A percentile compares a stretch with the other conserved stretches of the same genome.
These are phyloP conservation scores for Flueggea neowawraea DNA, from an alignment of 441 rosid genomes.

Conservation along the genomic window DNA sequence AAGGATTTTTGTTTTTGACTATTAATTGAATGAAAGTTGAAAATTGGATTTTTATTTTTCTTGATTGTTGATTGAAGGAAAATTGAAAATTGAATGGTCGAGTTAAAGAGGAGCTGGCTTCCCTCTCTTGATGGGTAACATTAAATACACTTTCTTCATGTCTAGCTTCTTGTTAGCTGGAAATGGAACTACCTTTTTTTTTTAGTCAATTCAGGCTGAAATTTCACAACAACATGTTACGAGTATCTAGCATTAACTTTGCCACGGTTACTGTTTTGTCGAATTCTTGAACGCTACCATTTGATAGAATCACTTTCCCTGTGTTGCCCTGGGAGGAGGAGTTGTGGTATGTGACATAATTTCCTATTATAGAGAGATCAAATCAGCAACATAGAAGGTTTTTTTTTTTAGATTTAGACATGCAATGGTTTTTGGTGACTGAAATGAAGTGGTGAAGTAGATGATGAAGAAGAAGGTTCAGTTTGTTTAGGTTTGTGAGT, in stretches of 20 bases:
- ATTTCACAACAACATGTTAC: conserved; percentile 73
- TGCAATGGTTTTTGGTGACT: too few species aligned
- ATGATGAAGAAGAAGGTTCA: too few species aligned
- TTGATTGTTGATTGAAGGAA: too few species aligned
- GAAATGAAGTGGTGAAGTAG: background rate
- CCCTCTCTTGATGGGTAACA: conserved; percentile 64
- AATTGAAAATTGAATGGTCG: too few species aligned
- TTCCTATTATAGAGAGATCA: conserved; percentile 42
- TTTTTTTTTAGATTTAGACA: too few species aligned
- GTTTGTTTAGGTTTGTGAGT: too few species aligned
- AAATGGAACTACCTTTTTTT: conserved; percentile 55
- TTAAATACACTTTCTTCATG: conserved; percentile 48
- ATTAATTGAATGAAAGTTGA: too few species aligned
- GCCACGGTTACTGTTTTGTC: conserved; percentile 57
- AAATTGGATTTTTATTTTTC: too few species aligned
- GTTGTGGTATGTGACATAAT: conserved; percentile 20
- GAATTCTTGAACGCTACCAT: conserved; percentile 59
- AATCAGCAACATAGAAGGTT: background rate
- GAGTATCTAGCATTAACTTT: conserved; percentile 86
- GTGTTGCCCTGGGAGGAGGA: conserved; percentile 13
- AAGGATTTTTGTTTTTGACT: too few species aligned
- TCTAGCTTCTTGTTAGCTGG: conserved; percentile 80
- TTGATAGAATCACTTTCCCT: conserved; percentile 60
- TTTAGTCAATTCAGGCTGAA: conserved; percentile 26
- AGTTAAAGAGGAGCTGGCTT: too few species aligned